Evolutionary conservation across 2,329 filamentous ascomycete species (phyloP).

Genomic region (Colletotrichum gloeosporioides): DNA sequence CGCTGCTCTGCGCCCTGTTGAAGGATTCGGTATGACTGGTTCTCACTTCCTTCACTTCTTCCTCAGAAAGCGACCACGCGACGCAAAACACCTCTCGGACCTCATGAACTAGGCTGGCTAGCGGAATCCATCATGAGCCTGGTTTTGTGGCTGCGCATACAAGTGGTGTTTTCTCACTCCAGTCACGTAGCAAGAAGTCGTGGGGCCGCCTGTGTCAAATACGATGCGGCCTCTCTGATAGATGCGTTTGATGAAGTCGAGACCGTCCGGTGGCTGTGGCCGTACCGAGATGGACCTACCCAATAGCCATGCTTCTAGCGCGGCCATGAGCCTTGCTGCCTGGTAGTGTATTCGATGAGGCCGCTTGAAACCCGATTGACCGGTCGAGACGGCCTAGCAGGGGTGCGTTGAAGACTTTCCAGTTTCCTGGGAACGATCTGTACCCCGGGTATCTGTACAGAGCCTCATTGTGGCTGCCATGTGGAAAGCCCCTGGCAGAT

Average conservation of each 20-base stretch:
- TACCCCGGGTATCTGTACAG: background rate
- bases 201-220: background rate
- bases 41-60: background rate
- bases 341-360: background rate
- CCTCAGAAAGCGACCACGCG: background rate
- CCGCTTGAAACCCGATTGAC: background rate
- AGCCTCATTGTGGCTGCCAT: background rate
- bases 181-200: background rate
- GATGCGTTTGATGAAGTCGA: background rate
- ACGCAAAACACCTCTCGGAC: background rate
- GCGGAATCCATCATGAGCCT: background rate
- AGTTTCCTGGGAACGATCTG: background rate
- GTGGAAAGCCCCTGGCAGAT: background rate
- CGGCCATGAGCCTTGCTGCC: background rate
- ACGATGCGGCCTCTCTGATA: background rate
- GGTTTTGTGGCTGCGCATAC: background rate
- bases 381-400: background rate
- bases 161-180: background rate
- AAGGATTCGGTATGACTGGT: background rate
- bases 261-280: background rate
- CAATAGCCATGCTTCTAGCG: background rate
- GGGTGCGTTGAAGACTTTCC: background rate
- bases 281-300: background rate
- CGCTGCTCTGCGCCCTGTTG: background rate
- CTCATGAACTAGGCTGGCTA: background rate